Conservation (phyloP, 805 yeast species). For the Wickerhamomyces tratensis region DNA sequence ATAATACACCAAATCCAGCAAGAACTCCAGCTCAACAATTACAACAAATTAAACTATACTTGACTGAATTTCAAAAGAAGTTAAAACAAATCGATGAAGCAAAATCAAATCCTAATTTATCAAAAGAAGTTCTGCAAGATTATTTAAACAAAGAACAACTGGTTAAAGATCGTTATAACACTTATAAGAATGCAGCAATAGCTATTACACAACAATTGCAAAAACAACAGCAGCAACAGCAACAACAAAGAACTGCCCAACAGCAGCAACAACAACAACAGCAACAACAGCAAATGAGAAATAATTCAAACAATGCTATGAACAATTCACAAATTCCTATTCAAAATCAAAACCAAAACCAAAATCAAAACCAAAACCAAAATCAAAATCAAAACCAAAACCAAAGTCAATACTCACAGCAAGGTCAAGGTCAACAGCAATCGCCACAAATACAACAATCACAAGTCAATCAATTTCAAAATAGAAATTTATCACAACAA, state of each 20-base stretch:
- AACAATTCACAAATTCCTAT: too few relatives aligned
- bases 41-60: slow-evolving; percentile 34
- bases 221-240: slow-evolving; percentile 4
- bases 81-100: slow-evolving; percentile 40
- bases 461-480: slow-evolving; percentile 12
- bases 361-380: slow-evolving; percentile 4
- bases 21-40: slow-evolving; percentile 21
- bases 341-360: background rate
- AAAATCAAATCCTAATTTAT: slow-evolving; percentile 31
- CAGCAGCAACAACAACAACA: slow-evolving; percentile 4
- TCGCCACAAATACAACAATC: slow-evolving; percentile 6
- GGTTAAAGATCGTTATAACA: slow-evolving; percentile 34
- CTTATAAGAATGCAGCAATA: slow-evolving; percentile 40
- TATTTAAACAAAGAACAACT: slow-evolving; percentile 41
- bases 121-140: slow-evolving; percentile 34
- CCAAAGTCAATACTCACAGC: slow-evolving; percentile 3
- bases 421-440: slow-evolving; percentile 3
- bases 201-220: slow-evolving; percentile 6
- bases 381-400: slow-evolving; percentile 1
- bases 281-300: slow-evolving; percentile 1
- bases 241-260: slow-evolving; percentile 1
- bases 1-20: slow-evolving; percentile 1
- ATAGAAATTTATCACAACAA: slow-evolving; percentile 18
- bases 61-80: slow-evolving; percentile 39
- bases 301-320: too few relatives aligned